Conservation (phyloP, 768 basidiomycete species). For the Suillus ampliporus region DNA sequence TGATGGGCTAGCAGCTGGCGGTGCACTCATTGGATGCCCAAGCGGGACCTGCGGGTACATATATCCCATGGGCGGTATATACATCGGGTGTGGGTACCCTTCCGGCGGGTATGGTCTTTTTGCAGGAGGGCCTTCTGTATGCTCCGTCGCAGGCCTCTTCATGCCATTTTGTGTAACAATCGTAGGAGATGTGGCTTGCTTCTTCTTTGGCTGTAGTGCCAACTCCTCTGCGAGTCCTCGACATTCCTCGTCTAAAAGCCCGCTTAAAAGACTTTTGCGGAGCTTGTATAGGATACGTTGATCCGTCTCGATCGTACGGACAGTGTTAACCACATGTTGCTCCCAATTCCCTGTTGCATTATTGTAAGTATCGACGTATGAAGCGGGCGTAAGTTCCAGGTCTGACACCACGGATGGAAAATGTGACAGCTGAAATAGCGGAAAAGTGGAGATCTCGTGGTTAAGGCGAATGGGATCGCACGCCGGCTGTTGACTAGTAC, state of each 20-base stretch:
- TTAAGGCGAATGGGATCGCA: constrained; percentile 62
- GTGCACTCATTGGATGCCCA: constrained; percentile 25
- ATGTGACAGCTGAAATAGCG: constrained; percentile 63
- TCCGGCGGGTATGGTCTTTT: constrained; percentile 37
- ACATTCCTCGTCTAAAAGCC: constrained; percentile 63
- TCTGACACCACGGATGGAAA: constrained; percentile 58
- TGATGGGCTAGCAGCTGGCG: constrained; percentile 20
- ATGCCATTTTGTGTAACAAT: constrained; percentile 19
- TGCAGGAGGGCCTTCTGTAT: constrained; percentile 29
- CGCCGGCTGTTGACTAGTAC: constrained; percentile 45
- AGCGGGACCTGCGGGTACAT: constrained; percentile 34
- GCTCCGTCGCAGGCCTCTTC: constrained; percentile 33
- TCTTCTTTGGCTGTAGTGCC: constrained; percentile 45
- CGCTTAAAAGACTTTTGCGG: constrained; percentile 62
- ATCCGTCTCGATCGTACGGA: constrained; percentile 61
- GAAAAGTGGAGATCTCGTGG: constrained; percentile 65
- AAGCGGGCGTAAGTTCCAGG: constrained; percentile 54
- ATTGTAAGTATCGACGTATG: constrained; percentile 69
- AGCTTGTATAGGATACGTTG: constrained; percentile 68
- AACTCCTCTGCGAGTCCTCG: constrained; percentile 61
- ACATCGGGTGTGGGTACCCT: constrained; percentile 32
- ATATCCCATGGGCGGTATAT: constrained; percentile 36
- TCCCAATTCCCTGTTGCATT: constrained; percentile 64
- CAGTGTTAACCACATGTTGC: constrained; percentile 64
- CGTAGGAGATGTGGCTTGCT: constrained; percentile 18